phyloP scores from a whole-genome alignment of 495 filamentous ascomycete genomes.

The Tuber umbilicatum region DNA sequence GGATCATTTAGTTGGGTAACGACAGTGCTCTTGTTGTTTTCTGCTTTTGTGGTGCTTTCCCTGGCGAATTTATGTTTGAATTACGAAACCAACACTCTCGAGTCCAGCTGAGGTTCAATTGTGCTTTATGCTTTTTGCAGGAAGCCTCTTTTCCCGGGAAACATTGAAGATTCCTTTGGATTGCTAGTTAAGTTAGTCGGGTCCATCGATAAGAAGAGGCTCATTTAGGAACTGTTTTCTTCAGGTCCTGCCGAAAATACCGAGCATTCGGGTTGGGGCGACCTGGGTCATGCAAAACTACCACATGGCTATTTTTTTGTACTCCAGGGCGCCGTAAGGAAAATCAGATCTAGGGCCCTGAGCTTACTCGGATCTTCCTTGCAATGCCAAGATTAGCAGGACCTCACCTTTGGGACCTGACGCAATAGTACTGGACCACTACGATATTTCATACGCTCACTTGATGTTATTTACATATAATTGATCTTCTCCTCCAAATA shows the following conservation, averaged over 20 bases:
- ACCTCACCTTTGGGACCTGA: neutral
- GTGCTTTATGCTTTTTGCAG: neutral
- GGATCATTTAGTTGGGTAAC: neutral
- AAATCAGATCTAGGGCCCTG: conserved; percentile 1
- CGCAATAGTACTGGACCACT: neutral
- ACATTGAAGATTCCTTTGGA: neutral
- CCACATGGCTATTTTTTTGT: neutral
- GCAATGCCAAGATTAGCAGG: neutral
- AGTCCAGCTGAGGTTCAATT: neutral
- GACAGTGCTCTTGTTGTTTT: neutral
- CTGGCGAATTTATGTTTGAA: neutral
- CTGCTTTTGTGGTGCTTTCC: neutral
- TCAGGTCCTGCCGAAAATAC: neutral
- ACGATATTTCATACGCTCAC: neutral
- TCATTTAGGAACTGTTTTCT: neutral
- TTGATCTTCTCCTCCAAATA: neutral
- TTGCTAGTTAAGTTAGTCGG: neutral
- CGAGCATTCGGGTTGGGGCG: neutral
- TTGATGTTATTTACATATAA: neutral
- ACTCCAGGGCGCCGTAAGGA: neutral
- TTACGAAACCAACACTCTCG: neutral
- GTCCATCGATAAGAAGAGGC: neutral
- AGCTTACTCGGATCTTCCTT: conserved; percentile 3
- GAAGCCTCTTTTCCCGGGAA: neutral
- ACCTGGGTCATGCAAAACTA: neutral